Conservation (phyloP, 2,329 filamentous ascomycete species). For the Xylaria sp. region DNA sequence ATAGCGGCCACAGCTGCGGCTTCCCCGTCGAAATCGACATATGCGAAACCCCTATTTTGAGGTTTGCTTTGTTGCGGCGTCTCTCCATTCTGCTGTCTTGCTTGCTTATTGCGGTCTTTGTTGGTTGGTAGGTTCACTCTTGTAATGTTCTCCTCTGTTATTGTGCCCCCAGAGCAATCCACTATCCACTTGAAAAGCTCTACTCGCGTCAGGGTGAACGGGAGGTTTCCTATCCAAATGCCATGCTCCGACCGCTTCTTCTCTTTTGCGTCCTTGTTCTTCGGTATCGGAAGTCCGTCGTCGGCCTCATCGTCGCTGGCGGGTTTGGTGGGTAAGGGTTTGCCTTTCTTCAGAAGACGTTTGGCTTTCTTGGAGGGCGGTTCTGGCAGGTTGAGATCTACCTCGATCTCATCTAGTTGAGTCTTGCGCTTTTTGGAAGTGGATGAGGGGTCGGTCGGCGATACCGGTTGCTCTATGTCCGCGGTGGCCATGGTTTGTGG, state of each 20-base stretch:
- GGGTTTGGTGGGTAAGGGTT: slow-evolving; percentile 57
- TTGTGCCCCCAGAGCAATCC: slow-evolving; percentile 68
- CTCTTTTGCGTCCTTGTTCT: slow-evolving; percentile 49
- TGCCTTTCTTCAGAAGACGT: slow-evolving; percentile 86
- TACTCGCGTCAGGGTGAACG: slow-evolving; percentile 77
- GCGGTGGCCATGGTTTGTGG: slow-evolving; percentile 25
- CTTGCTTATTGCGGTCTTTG: slow-evolving; percentile 44
- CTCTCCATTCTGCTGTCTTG: slow-evolving; percentile 33
- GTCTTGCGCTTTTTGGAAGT: slow-evolving; percentile 74
- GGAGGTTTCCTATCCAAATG: slow-evolving; percentile 95
- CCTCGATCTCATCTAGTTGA: slow-evolving; percentile 76
- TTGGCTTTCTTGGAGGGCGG: slow-evolving; percentile 94
- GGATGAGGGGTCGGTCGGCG: slow-evolving; percentile 20
- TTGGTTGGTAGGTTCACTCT: slow-evolving; percentile 78
- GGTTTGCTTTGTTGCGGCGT: slow-evolving; percentile 32
- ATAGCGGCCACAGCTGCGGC: slow-evolving; percentile 77
- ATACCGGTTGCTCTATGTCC: slow-evolving; percentile 22
- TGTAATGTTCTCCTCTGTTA: slow-evolving; percentile 75
- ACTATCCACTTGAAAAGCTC: slow-evolving; percentile 83
- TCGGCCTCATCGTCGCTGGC: slow-evolving; percentile 49
- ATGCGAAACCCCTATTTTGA: slow-evolving; percentile 94
- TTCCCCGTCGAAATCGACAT: slow-evolving; percentile 84
- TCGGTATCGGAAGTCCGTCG: slow-evolving; percentile 36
- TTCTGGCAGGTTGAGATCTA: slow-evolving; percentile 87
- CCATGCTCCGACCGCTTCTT: slow-evolving; percentile 77